Evolutionary conservation across 352 stramenopile genomes (phyloP).

Genomic region (Phytophthora sp.): DNA sequence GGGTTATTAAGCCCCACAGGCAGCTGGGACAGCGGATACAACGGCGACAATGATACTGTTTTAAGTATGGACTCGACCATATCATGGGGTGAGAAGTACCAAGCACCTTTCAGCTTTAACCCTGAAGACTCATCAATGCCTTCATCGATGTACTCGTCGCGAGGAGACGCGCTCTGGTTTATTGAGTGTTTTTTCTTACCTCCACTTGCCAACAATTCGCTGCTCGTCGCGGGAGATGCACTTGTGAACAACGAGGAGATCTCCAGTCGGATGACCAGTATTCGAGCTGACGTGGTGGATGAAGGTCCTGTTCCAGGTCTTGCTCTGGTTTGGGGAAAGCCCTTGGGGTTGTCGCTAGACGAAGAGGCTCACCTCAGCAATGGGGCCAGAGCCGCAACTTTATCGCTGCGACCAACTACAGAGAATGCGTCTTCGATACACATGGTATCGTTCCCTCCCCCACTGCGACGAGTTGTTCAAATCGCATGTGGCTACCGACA

Average conservation of each 20-base stretch:
- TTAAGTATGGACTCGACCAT: conserved; percentile 7
- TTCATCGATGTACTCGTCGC: conserved; percentile 39
- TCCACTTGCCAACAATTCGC: conserved; percentile 35
- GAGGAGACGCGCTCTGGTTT: conserved; percentile 51
- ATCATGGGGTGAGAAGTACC: conserved; percentile 14
- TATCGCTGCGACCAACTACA: conserved; percentile 12
- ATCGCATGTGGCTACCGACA: conserved; percentile 83
- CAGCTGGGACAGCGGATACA: conserved; percentile 17
- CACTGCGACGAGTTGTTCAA: conserved; percentile 62
- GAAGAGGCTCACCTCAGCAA: conserved; percentile 49
- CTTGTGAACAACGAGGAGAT: conserved; percentile 38
- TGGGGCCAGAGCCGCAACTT: neutral
- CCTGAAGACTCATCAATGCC: conserved; percentile 18
- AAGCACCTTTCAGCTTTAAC: conserved; percentile 20
- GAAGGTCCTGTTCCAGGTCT: conserved; percentile 45
- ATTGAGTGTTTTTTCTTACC: conserved; percentile 63
- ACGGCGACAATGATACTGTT: conserved; percentile 7
- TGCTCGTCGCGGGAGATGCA: conserved; percentile 39
- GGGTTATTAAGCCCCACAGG: conserved; percentile 9
- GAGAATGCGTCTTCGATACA: conserved; percentile 27
- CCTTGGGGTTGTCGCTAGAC: conserved; percentile 66
- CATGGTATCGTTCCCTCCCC: conserved; percentile 51
- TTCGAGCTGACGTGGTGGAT: conserved; percentile 1
- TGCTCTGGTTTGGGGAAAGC: conserved; percentile 66
- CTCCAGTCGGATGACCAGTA: conserved; percentile 20